Percentiles rank a stretch among this genome's conserved stretches.
These are phyloP conservation scores for Camelina sativa DNA, from an alignment of 345 rosid species.

Conservation along the genomic window DNA sequence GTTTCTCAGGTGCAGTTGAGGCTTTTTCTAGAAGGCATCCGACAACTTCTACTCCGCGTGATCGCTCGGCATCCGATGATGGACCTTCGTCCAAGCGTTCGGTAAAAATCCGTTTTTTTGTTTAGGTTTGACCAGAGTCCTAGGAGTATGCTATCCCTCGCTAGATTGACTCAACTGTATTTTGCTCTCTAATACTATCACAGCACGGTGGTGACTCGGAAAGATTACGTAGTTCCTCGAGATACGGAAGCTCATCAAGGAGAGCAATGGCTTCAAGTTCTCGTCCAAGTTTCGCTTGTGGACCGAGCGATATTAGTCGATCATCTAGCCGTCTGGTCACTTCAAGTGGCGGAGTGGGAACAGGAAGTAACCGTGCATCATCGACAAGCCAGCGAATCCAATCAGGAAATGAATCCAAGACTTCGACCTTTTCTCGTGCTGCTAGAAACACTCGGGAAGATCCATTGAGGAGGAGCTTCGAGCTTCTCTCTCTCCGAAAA, in stretches of 20 bases:
- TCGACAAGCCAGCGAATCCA: slow-evolving; percentile 66
- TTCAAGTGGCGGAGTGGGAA: slow-evolving; percentile 56
- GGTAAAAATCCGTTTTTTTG: slow-evolving; percentile 41
- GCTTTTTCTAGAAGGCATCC: slow-evolving; percentile 64
- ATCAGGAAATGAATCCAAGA: slow-evolving; percentile 56
- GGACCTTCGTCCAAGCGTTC: slow-evolving; percentile 53
- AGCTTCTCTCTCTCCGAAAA: slow-evolving; percentile 67
- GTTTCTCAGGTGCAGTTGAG: slow-evolving; percentile 71
- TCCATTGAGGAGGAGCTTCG: slow-evolving; percentile 65
- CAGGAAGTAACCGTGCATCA: slow-evolving; percentile 50
- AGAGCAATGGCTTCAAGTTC: slow-evolving; percentile 65
- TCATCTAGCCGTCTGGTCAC: slow-evolving; percentile 57
- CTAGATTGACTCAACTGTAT: neutral
- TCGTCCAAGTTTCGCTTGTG: slow-evolving; percentile 77
- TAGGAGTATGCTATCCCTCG: neutral
- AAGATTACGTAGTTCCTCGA: slow-evolving; percentile 53
- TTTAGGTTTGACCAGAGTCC: neutral
- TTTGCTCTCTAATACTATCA: neutral
- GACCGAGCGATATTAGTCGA: slow-evolving; percentile 57
- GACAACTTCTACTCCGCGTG: slow-evolving; percentile 46
- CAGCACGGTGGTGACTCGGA: slow-evolving; percentile 60
- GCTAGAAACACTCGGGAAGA: slow-evolving; percentile 60
- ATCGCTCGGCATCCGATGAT: slow-evolving; percentile 56
- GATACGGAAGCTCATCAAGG: slow-evolving; percentile 71
- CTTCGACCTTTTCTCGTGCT: slow-evolving; percentile 52